Conservation (phyloP, 2,329 filamentous ascomycete species). For the Emergomyces africanus region DNA sequence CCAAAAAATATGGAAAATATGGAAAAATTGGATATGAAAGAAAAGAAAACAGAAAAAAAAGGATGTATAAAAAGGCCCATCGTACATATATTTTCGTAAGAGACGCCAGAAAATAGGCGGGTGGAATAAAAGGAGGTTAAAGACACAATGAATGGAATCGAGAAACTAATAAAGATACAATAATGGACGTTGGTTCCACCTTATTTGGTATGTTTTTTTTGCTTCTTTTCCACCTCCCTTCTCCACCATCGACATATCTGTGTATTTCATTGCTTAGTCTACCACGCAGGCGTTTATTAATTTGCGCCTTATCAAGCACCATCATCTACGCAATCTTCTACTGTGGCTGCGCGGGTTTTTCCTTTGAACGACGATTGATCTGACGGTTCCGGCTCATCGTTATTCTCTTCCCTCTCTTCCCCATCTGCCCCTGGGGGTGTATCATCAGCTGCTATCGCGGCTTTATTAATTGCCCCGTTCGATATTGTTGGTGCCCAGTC, state of each 20-base stretch:
- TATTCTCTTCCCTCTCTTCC: neutral
- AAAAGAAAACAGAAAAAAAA: neutral
- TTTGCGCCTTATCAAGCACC: neutral
- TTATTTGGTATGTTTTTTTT: neutral
- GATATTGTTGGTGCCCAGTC: constrained; percentile 1
- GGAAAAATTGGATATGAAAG: neutral
- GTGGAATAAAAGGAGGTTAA: neutral
- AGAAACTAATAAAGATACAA: neutral
- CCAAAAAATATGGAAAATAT: no score
- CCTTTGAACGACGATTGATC: constrained; percentile 5
- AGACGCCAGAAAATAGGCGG: neutral
- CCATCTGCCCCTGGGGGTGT: neutral
- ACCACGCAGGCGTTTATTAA: neutral
- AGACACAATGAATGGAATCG: neutral
- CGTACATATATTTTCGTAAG: neutral
- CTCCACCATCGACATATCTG: neutral
- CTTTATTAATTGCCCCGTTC: neutral
- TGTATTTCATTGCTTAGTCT: neutral
- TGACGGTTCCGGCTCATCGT: neutral
- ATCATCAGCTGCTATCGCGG: neutral
- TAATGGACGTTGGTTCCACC: neutral
- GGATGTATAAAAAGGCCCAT: neutral
- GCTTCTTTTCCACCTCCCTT: neutral
- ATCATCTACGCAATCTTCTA: constrained; percentile 10
- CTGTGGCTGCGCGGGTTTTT: constrained; percentile 11